These are phyloP conservation scores for Botrytis galanthina DNA, from an alignment of 2,329 filamentous ascomycete species.

Conservation along the genomic window DNA sequence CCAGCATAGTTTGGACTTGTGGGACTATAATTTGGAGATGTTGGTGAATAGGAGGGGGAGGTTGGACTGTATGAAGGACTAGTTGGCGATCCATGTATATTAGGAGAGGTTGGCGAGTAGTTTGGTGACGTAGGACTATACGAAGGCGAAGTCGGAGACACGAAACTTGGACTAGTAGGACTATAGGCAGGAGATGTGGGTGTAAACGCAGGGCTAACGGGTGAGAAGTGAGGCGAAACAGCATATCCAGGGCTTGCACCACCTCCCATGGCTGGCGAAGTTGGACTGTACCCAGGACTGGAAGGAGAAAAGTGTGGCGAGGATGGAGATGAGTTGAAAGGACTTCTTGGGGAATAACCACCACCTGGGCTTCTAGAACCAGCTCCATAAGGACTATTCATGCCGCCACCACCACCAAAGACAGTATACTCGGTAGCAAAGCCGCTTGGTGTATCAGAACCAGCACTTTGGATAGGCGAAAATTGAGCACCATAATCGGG, in stretches of 20 bases:
- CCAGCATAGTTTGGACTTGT: slow-evolving; percentile 34
- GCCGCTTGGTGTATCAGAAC: slow-evolving; percentile 67
- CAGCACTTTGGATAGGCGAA: slow-evolving; percentile 74
- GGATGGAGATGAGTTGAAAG: slow-evolving; percentile 48
- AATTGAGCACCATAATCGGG: slow-evolving; percentile 60
- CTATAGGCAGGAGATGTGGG: slow-evolving; percentile 39
- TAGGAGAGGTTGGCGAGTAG: slow-evolving; percentile 37
- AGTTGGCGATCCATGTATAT: slow-evolving; percentile 34
- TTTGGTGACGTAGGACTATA: slow-evolving; percentile 49
- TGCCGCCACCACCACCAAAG: slow-evolving; percentile 49
- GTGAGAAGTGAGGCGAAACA: slow-evolving; percentile 57
- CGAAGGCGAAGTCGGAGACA: slow-evolving; percentile 68
- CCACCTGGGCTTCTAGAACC: slow-evolving; percentile 58
- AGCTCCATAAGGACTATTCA: slow-evolving; percentile 62
- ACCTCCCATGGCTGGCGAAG: slow-evolving; percentile 55
- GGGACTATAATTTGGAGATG: slow-evolving; percentile 36
- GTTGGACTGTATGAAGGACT: slow-evolving; percentile 37
- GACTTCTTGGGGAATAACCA: slow-evolving; percentile 68
- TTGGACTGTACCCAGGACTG: slow-evolving; percentile 42
- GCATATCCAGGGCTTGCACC: slow-evolving; percentile 52
- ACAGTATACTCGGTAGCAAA: slow-evolving; percentile 60
- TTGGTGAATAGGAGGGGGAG: slow-evolving; percentile 37
- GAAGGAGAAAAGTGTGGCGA: slow-evolving; percentile 46
- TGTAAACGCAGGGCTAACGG: slow-evolving; percentile 46
- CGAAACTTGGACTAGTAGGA: slow-evolving; percentile 39